A percentile compares a stretch with the other conserved stretches of the same genome.
Conservation (phyloP, 768 basidiomycete genomes). For the Chalciporus sphaerocephalus region DNA sequence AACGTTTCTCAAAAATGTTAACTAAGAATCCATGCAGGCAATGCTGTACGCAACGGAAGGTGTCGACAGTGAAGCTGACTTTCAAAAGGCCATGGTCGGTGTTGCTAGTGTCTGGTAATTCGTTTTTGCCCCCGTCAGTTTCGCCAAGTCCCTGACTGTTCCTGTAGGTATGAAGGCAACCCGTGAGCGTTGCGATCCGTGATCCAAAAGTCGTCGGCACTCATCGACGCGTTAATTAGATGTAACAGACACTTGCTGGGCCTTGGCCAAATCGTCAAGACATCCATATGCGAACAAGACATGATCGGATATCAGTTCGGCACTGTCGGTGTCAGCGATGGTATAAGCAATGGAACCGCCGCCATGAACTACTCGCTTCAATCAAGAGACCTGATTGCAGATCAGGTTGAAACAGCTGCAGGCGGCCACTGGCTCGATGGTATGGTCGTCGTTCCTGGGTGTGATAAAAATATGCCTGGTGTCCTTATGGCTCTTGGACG, state of each 20-base stretch:
- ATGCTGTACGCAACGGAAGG: slow-evolving; percentile 99
- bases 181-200: slow-evolving; percentile 61
- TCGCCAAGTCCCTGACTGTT: slow-evolving; percentile 12
- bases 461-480: slow-evolving; percentile 99
- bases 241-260: slow-evolving; percentile 93
- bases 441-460: slow-evolving; percentile 95
- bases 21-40: slow-evolving; percentile 50
- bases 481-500: slow-evolving; percentile 96
- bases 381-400: slow-evolving; percentile 95
- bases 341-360: slow-evolving; percentile 94
- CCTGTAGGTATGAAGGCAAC: slow-evolving; percentile 91
- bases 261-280: slow-evolving; percentile 83
- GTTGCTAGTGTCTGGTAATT: slow-evolving; percentile 93
- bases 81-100: slow-evolving; percentile 96
- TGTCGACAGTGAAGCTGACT: slow-evolving; percentile 72
- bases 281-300: slow-evolving; percentile 62
- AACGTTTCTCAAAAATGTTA: not conserved
- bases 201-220: not conserved
- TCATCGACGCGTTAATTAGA: slow-evolving; percentile 38
- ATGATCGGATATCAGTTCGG: slow-evolving; percentile 97
- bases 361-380: slow-evolving; percentile 97
- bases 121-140: slow-evolving; percentile 1
- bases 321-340: slow-evolving; percentile 95
- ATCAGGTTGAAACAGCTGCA: slow-evolving; percentile 92
- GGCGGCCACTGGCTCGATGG: slow-evolving; percentile 98